These are phyloP conservation scores for Ephemerocybe angulata DNA, from an alignment of 768 basidiomycete genomes.

Conservation along the genomic window DNA sequence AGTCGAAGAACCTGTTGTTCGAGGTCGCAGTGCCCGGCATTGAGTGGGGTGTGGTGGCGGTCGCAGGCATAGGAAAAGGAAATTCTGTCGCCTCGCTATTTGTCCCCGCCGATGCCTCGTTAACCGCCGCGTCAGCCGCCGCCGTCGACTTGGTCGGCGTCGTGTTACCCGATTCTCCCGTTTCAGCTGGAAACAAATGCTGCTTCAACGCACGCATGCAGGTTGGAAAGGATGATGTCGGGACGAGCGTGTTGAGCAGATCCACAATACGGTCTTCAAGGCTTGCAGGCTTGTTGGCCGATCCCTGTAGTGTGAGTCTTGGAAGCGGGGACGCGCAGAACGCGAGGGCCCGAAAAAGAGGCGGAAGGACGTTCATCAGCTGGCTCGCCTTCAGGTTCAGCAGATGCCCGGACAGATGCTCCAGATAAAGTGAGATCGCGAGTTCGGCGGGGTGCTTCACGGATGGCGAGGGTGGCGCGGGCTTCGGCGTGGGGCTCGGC, in stretches of 20 bases:
- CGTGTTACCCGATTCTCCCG: slow-evolving; percentile 4
- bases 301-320: slow-evolving; percentile 52
- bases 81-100: not conserved
- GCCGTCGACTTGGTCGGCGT: not conserved
- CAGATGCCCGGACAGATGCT: slow-evolving; percentile 57
- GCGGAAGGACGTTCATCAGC: slow-evolving; percentile 57
- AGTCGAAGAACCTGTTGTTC: slow-evolving; percentile 5
- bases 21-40: not conserved
- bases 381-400: slow-evolving; percentile 54
- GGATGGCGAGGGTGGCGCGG: slow-evolving; percentile 15
- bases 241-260: slow-evolving; percentile 51
- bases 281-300: slow-evolving; percentile 31
- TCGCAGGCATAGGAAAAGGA: not conserved
- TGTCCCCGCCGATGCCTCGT: too few species aligned
- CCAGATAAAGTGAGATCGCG: slow-evolving; percentile 59
- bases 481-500: slow-evolving; percentile 30
- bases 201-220: slow-evolving; percentile 62
- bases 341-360: slow-evolving; percentile 68
- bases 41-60: not conserved
- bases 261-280: slow-evolving; percentile 58
- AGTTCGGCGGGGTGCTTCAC: slow-evolving; percentile 58
- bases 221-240: slow-evolving; percentile 61
- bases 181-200: slow-evolving; percentile 49
- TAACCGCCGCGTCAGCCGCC: not conserved
- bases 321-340: slow-evolving; percentile 66